Evolutionary conservation across 108 stramenopile genomes (phyloP).

Genomic region (Stephanodiscus triporus): DNA sequence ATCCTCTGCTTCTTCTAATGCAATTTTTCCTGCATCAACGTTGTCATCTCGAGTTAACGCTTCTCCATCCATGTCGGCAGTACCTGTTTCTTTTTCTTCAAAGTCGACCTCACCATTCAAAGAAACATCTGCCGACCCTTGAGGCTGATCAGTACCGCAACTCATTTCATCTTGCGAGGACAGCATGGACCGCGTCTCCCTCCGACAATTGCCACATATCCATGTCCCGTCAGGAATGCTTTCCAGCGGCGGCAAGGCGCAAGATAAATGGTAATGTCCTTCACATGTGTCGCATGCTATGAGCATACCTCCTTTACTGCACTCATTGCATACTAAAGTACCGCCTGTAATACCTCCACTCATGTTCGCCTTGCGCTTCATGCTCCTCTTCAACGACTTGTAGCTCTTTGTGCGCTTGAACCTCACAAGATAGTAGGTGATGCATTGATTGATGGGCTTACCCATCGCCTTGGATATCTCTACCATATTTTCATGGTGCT

Average conservation of each 20-base stretch:
- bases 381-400: constrained; percentile 60
- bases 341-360: constrained; percentile 25
- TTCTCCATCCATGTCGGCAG: not conserved
- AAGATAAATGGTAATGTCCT: constrained; percentile 74
- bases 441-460: constrained; percentile 52
- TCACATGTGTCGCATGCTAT: constrained; percentile 86
- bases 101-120: not conserved
- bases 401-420: constrained; percentile 78
- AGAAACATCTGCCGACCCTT: not conserved
- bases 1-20: not conserved
- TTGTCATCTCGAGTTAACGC: not conserved
- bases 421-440: constrained; percentile 67
- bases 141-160: not conserved
- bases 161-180: constrained; percentile 8
- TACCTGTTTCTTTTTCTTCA: not conserved
- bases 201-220: constrained; percentile 69
- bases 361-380: constrained; percentile 25
- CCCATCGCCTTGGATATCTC: constrained; percentile 54
- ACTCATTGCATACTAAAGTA: constrained; percentile 64
- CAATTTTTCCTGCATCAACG: not conserved
- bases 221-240: constrained; percentile 77
- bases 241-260: constrained; percentile 58
- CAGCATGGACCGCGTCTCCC: constrained; percentile 1
- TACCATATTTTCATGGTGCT: constrained; percentile 62
- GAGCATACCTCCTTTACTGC: constrained; percentile 80